These are phyloP conservation scores for Alectoria sarmentosa DNA, from an alignment of 495 filamentous ascomycete species.

Conservation along the genomic window DNA sequence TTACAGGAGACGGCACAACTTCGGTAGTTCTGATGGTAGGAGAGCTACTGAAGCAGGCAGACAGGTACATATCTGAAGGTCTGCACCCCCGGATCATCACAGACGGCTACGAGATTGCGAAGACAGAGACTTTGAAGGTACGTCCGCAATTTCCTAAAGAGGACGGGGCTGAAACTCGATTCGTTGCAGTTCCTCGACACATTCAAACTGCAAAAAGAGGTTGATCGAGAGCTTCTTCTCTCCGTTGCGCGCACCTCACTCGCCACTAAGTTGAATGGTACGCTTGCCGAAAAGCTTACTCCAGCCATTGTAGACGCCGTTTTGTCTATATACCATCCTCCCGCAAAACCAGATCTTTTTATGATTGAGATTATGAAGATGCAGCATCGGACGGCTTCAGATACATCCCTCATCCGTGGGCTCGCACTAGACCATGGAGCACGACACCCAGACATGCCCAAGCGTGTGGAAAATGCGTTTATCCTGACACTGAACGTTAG, in stretches of 20 bases:
- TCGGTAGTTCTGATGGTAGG: slow-evolving; percentile 93
- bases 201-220: slow-evolving; percentile 80
- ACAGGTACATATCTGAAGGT: slow-evolving; percentile 88
- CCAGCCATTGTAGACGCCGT: slow-evolving; percentile 94
- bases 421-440: slow-evolving; percentile 94
- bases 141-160: slow-evolving; percentile 5
- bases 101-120: slow-evolving; percentile 95
- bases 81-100: slow-evolving; percentile 95
- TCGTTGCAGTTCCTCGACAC: slow-evolving; percentile 73
- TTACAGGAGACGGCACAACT: slow-evolving; percentile 95
- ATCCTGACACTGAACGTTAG: slow-evolving; percentile 96
- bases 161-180: slow-evolving; percentile 1
- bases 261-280: slow-evolving; percentile 84
- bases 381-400: slow-evolving; percentile 93
- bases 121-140: slow-evolving; percentile 86
- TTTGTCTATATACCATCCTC: slow-evolving; percentile 81
- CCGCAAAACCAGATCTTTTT: slow-evolving; percentile 90
- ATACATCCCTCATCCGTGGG: slow-evolving; percentile 91
- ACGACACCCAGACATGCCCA: slow-evolving; percentile 97
- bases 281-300: slow-evolving; percentile 83
- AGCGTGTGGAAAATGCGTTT: slow-evolving; percentile 87
- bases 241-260: slow-evolving; percentile 93
- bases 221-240: slow-evolving; percentile 89
- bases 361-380: slow-evolving; percentile 99
- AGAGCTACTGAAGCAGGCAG: slow-evolving; percentile 95